Conservation (phyloP, 495 filamentous ascomycete genomes). For the Xylaria venustula region DNA sequence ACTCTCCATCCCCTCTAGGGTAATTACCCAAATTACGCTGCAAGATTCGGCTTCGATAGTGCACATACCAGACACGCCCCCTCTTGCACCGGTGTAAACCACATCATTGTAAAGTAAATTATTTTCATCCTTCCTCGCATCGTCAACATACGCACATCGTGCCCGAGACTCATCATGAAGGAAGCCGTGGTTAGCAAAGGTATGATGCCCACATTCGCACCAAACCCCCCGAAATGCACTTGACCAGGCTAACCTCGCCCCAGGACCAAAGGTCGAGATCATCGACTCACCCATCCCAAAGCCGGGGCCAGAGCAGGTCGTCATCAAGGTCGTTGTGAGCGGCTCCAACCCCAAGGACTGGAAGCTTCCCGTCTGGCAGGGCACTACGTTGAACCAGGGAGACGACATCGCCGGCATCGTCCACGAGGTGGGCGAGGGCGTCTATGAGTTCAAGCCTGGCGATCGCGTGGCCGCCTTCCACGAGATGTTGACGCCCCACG, state of each 20-base stretch:
- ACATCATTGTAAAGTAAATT: background rate
- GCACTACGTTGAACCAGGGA: constrained; percentile 51
- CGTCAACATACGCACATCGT: background rate
- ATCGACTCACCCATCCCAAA: constrained; percentile 63
- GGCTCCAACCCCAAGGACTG: constrained; percentile 82
- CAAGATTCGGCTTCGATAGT: background rate
- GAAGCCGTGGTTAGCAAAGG: constrained; percentile 59
- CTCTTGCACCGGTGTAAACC: background rate
- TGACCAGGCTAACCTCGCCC: background rate
- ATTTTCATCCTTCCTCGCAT: background rate
- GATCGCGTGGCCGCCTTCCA: constrained; percentile 74
- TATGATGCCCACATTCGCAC: background rate
- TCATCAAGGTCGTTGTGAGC: constrained; percentile 67
- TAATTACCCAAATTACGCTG: background rate
- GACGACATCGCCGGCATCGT: constrained; percentile 75
- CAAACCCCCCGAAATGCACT: background rate
- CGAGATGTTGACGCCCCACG: constrained; percentile 48
- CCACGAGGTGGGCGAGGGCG: constrained; percentile 58
- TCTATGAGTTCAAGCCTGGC: constrained; percentile 61
- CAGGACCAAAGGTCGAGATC: constrained; percentile 55
- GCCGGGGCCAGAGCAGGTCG: constrained; percentile 59
- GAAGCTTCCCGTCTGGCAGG: constrained; percentile 45
- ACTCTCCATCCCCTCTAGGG: background rate
- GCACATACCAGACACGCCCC: background rate
- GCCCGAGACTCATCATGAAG: constrained; percentile 51